Conservation (phyloP, 352 stramenopile species). For the Phytophthora brassicae region DNA sequence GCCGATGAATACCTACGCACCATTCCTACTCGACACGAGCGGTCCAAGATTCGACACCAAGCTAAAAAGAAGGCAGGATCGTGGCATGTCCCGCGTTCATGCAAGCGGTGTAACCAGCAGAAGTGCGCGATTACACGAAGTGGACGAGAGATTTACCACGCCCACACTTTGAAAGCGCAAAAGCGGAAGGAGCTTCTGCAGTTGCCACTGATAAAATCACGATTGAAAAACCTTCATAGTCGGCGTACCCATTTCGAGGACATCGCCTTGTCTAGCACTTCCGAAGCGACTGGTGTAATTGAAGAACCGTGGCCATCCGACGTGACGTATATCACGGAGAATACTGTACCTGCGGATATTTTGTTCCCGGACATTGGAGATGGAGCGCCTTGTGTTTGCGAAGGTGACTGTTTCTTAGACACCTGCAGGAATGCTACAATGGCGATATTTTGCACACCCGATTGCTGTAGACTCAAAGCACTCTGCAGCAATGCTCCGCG, state of each 20-base stretch:
- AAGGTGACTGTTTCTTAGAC: background rate
- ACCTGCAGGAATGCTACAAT: background rate
- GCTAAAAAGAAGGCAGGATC: background rate
- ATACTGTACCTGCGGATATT: background rate
- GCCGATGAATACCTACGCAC: conserved; percentile 1
- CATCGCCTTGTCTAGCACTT: no score
- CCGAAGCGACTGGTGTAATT: no score
- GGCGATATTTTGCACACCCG: background rate
- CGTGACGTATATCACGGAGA: background rate
- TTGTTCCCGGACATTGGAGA: background rate
- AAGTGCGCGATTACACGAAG: background rate
- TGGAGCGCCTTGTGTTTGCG: background rate
- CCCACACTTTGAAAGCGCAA: background rate
- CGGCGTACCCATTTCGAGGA: no score
- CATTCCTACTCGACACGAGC: background rate
- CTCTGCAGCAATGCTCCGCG: background rate
- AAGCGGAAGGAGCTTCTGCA: background rate
- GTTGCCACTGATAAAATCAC: no score
- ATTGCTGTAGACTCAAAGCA: background rate
- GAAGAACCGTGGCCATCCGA: no score
- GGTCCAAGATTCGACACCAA: conserved; percentile 2
- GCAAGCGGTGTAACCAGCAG: background rate
- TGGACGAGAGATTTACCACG: background rate
- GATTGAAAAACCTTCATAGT: no score
- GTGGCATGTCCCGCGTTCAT: background rate